Base-by-base conservation (phyloP, 306 rosid genomes). In the Castanea sativa region DNA sequence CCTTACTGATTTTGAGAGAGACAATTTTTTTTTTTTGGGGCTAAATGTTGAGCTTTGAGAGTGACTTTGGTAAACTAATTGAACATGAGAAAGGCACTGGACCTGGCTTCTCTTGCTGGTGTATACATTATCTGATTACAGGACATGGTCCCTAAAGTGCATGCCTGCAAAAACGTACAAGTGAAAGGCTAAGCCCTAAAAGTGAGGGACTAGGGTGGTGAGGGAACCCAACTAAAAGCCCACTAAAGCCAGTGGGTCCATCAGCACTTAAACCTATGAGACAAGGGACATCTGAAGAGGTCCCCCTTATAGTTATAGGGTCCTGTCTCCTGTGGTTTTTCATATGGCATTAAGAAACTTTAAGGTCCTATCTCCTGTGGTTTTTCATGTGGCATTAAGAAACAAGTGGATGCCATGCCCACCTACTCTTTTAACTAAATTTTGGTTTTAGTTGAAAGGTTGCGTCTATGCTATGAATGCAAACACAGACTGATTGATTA, bases 231-330 rank as follows among this genome's bases (percentile, higher is more conserved):
- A 49, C 53, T 41, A 0, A 8, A 41, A 8, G 45, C 53, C 53
- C 4, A 49, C 53, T 49, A 49, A 49, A 49, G 53, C 53, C 53
- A 58, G 21, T 3, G 41, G 71, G 71, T 20, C 71, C 45, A 32
- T 18, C 23, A 3, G 71, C 71, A 65, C 71, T 65, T 1, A 70
- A 41, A 72, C 72, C 76, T 51, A 13, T 21, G 9, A 7, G 9
- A 13, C 58, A 74, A 74, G 18, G 51, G 49, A 69, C 65, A 69
- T 75, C 72, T 19, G 71, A 80, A 55, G 60, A 21, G 65, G 73
- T 1, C 73, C 58, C 56, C 45, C 1, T 25, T 25, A 25, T 25
- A 1, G 27, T 25, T 25, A 25, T 25, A 25, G 27, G 77, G 10
- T 55, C 77, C 13, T 25, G 20, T 16, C 20, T 11, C n/a, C 25